phyloP scores from a whole-genome alignment of 768 basidiomycete genomes.

The Phanerochaete carnosa region DNA sequence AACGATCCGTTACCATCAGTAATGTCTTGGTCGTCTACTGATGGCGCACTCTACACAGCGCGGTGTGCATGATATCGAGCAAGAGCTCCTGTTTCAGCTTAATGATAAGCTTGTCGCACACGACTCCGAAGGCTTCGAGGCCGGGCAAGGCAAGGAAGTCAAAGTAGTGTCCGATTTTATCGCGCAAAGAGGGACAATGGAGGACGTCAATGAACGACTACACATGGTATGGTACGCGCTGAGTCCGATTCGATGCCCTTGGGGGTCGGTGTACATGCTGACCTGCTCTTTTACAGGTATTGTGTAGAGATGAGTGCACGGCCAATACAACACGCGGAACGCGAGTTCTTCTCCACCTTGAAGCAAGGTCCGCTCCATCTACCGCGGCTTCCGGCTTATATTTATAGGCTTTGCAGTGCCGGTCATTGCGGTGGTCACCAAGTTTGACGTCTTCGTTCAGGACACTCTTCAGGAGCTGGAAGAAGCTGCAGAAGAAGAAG shows the following conservation, averaged over 20 bases:
- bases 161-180: background rate
- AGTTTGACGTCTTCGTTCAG: background rate
- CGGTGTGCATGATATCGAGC: background rate
- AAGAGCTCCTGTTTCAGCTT: background rate
- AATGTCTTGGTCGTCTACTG: background rate
- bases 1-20: background rate
- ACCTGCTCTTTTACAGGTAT: background rate
- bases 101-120: background rate
- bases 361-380: background rate
- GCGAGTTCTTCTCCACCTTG: background rate
- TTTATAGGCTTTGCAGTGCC: background rate
- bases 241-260: background rate
- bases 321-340: background rate
- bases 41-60: background rate
- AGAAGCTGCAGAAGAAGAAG: background rate
- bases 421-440: background rate
- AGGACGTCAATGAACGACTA: background rate
- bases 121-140: conserved; percentile 1
- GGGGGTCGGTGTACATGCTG: background rate
- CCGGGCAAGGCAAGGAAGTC: background rate
- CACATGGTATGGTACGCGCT: background rate
- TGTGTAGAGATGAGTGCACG: background rate
- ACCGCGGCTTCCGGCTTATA: background rate
- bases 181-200: background rate
- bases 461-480: background rate